phyloP scores from a whole-genome alignment of 75 land plant species.

The Cupressus sempervirens region DNA sequence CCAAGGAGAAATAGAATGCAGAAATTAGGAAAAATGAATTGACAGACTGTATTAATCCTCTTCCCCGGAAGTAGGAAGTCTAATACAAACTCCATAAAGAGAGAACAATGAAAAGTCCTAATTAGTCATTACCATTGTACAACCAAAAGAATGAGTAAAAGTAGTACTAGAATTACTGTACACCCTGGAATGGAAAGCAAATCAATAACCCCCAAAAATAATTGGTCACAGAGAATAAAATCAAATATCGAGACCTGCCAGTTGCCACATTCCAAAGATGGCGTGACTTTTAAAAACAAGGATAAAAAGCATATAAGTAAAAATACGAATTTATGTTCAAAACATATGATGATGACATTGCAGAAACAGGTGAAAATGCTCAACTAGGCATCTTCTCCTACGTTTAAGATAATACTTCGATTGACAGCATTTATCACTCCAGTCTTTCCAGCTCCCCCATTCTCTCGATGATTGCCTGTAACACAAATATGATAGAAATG shows the following conservation, averaged over 20 bases:
- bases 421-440: conserved; percentile 40
- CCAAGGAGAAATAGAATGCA: neutral
- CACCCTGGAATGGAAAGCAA: neutral
- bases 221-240: neutral
- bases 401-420: neutral
- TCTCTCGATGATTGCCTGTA: conserved; percentile 96
- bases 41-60: neutral
- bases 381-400: neutral
- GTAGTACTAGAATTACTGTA: neutral
- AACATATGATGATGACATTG: neutral
- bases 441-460: conserved; percentile 95
- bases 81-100: neutral
- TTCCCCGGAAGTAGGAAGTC: neutral
- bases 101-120: neutral
- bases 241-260: neutral
- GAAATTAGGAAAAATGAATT: neutral
- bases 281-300: neutral
- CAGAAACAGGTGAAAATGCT: neutral
- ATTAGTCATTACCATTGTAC: neutral
- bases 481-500: neutral
- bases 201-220: neutral
- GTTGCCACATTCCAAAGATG: neutral
- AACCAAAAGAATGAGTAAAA: neutral
- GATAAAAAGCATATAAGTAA: neutral
- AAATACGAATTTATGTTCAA: neutral